These are phyloP conservation scores for Pestalotiopsis sp. DNA, from an alignment of 2,329 filamentous ascomycete genomes.

Conservation along the genomic window DNA sequence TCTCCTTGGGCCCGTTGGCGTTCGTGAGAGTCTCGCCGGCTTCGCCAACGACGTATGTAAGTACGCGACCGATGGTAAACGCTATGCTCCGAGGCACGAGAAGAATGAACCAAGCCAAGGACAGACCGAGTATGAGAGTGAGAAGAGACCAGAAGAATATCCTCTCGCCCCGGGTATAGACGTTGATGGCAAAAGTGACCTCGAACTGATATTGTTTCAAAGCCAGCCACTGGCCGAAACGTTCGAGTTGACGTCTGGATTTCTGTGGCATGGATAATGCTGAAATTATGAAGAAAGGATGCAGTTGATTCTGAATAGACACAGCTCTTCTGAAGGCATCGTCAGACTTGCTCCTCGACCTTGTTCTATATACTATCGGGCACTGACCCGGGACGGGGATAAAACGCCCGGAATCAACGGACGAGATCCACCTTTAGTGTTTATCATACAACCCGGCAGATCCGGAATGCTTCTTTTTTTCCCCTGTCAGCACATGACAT, in stretches of 20 bases:
- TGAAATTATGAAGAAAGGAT: background rate
- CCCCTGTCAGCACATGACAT: background rate
- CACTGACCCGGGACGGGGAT: background rate
- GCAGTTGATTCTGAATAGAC: background rate
- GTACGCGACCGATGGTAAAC: background rate
- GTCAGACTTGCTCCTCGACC: background rate
- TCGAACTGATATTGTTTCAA: conserved; percentile 7
- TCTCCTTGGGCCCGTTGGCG: background rate
- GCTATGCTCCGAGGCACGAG: background rate
- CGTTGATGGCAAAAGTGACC: conserved; percentile 5
- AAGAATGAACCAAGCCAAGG: background rate
- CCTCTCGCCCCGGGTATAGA: background rate
- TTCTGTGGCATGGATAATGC: background rate
- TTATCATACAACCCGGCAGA: background rate
- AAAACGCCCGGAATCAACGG: background rate
- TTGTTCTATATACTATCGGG: background rate
- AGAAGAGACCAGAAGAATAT: conserved; percentile 4
- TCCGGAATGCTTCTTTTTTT: background rate
- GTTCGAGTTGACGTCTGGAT: background rate
- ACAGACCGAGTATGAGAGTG: background rate
- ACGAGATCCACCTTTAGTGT: background rate
- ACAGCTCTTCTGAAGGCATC: background rate
- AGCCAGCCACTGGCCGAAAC: background rate
- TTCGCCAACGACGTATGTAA: background rate
- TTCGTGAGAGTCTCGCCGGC: background rate